Percentiles rank a stretch among this genome's conserved stretches.
phyloP scores from a whole-genome alignment of 1,284 basidiomycete species.

The Phaffia rhodozyma region DNA sequence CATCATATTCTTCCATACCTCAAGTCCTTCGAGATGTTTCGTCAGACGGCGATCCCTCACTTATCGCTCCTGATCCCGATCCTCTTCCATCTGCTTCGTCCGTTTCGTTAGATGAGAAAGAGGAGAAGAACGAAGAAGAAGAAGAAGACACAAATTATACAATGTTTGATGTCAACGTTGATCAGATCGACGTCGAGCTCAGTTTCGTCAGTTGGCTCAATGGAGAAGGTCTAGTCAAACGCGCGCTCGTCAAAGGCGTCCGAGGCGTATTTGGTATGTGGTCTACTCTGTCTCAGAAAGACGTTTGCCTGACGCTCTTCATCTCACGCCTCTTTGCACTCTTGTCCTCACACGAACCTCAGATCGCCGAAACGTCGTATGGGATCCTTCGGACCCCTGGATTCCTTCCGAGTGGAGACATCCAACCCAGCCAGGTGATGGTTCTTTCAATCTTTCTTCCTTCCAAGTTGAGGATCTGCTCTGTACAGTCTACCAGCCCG shows the following conservation, averaged over 20 bases:
- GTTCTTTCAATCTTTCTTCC: slow-evolving; percentile 69
- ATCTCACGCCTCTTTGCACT: slow-evolving; percentile 4
- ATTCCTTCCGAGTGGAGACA: slow-evolving; percentile 75
- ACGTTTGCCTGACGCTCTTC: neutral
- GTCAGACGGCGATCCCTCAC: neutral
- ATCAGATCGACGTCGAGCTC: slow-evolving; percentile 92
- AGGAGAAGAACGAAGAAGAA: slow-evolving; percentile 17
- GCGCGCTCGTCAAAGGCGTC: slow-evolving; percentile 85
- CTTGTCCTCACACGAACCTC: neutral
- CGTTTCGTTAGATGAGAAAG: neutral
- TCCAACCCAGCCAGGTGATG: slow-evolving; percentile 56
- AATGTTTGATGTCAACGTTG: slow-evolving; percentile 81
- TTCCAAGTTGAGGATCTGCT: slow-evolving; percentile 85
- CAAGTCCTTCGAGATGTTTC: neutral
- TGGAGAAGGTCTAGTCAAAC: slow-evolving; percentile 83
- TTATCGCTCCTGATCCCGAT: neutral
- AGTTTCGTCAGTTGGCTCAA: slow-evolving; percentile 88
- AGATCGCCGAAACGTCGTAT: slow-evolving; percentile 84
- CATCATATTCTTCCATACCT: slow-evolving; percentile 3
- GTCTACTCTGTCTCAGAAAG: neutral
- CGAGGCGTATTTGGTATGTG: slow-evolving; percentile 74
- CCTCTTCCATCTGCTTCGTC: slow-evolving; percentile 4
- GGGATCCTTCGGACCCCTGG: slow-evolving; percentile 65
- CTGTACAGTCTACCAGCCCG: slow-evolving; percentile 89
- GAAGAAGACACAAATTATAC: slow-evolving; percentile 48